Evolutionary conservation across 768 basidiomycete genomes (phyloP).

Genomic region (Serendipita vermifera): DNA sequence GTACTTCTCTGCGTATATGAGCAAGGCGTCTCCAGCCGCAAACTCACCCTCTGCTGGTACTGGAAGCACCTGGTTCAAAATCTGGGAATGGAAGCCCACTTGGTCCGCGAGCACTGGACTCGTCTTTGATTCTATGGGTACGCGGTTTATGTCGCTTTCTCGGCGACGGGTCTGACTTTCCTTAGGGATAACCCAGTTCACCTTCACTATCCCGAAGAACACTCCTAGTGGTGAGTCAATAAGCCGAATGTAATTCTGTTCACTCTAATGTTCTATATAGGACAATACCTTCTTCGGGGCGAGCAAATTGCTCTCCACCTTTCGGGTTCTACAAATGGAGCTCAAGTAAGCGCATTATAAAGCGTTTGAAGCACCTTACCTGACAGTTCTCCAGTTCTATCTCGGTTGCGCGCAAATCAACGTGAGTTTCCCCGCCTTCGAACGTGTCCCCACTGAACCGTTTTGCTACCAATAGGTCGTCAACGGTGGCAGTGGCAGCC

Average conservation of each 20-base stretch:
- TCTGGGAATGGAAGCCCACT: slow-evolving; percentile 15
- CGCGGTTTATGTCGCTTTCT: not conserved
- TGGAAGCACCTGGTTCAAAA: slow-evolving; percentile 18
- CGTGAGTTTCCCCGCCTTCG: not conserved
- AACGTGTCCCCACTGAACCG: not conserved
- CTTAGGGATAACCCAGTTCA: slow-evolving; percentile 8
- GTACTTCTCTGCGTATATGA: slow-evolving; percentile 16
- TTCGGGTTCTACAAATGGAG: slow-evolving; percentile 13
- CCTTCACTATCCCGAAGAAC: slow-evolving; percentile 16
- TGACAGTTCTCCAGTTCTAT: slow-evolving; percentile 15
- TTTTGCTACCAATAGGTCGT: not conserved
- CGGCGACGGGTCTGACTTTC: not conserved
- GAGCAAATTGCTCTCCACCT: slow-evolving; percentile 18
- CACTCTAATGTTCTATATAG: not conserved
- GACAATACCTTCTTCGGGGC: slow-evolving; percentile 16
- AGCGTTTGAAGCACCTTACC: not conserved
- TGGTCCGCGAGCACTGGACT: slow-evolving; percentile 10
- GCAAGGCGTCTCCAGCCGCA: slow-evolving; percentile 14
- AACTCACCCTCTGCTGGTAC: slow-evolving; percentile 15
- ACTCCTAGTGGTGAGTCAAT: slow-evolving; percentile 9
- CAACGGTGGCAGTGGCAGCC: slow-evolving; percentile 15
- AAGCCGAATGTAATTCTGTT: not conserved
- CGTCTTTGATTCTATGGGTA: slow-evolving; percentile 13
- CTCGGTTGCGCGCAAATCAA: slow-evolving; percentile 16
- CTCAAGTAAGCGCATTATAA: slow-evolving; percentile 15